Percentiles rank a stretch among this genome's conserved stretches.
phyloP scores from a whole-genome alignment of 192 early-diverging fungal genomes.

The Chytriomyces sp. region DNA sequence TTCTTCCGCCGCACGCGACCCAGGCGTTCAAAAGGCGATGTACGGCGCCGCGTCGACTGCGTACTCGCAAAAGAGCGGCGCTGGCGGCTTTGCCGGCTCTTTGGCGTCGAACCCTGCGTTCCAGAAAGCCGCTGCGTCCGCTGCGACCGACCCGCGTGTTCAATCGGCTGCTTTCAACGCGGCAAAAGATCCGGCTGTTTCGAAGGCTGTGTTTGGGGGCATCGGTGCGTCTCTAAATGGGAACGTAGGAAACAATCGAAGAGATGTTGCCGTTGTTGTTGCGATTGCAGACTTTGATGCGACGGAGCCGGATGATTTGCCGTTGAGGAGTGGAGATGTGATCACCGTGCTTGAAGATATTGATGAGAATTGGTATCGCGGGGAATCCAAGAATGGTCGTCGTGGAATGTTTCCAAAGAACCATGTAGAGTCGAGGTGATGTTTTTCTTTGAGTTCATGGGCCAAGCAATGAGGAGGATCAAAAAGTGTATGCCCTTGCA shows the following conservation, averaged over 20 bases:
- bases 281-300: conserved; percentile 30
- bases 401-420: conserved; percentile 32
- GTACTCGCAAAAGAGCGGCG: too few relatives aligned
- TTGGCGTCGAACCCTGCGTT: neutral
- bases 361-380: conserved; percentile 33
- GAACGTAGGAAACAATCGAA: neutral
- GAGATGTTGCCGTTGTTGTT: neutral
- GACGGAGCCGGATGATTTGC: conserved; percentile 18
- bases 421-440: conserved; percentile 6
- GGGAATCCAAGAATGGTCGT: neutral
- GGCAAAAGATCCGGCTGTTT: conserved; percentile 20
- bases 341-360: conserved; percentile 31
- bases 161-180: conserved; percentile 17
- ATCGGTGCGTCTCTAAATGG: neutral
- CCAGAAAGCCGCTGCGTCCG: neutral
- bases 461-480: too few relatives aligned
- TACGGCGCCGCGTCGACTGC: too few relatives aligned
- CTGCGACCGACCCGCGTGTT: neutral
- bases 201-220: conserved; percentile 6
- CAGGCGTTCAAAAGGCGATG: neutral
- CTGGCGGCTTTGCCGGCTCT: too few relatives aligned
- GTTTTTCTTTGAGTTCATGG: too few relatives aligned
- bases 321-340: conserved; percentile 12
- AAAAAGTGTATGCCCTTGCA: too few relatives aligned
- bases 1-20: neutral